These are phyloP conservation scores for Tolypocladium paradoxum DNA, from an alignment of 2,329 filamentous ascomycete genomes.

Conservation along the genomic window DNA sequence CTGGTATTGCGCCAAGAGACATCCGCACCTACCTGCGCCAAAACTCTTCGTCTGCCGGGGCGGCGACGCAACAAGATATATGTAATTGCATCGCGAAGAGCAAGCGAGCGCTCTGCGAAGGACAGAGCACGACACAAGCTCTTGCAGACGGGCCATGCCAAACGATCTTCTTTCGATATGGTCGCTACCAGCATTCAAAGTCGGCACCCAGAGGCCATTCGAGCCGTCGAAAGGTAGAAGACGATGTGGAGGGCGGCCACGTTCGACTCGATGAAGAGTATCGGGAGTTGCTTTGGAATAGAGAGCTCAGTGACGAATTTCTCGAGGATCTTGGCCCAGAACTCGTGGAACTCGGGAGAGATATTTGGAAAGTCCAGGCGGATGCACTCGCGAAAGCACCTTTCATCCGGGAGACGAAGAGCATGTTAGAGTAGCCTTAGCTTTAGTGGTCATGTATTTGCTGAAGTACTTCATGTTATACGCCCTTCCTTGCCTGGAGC, in stretches of 20 bases:
- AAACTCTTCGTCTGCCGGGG: too few relatives aligned
- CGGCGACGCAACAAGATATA: too few relatives aligned
- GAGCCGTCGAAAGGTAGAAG: constrained; percentile 29
- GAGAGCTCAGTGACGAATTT: constrained; percentile 8
- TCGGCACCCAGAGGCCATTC: constrained; percentile 15
- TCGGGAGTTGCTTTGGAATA: neutral
- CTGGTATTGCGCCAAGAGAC: too few relatives aligned
- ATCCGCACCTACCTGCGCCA: too few relatives aligned
- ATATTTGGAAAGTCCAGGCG: constrained; percentile 25
- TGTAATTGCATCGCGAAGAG: too few relatives aligned
- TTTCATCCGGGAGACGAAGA: neutral
- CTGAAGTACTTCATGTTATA: too few relatives aligned
- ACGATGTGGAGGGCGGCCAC: constrained; percentile 26
- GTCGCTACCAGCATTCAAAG: constrained; percentile 31
- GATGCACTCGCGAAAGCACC: constrained; percentile 13
- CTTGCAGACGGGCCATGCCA: constrained; percentile 10
- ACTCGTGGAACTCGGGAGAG: constrained; percentile 18
- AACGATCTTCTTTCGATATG: constrained; percentile 41
- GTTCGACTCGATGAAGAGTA: constrained; percentile 20
- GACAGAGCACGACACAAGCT: too few relatives aligned
- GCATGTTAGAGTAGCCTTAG: too few relatives aligned
- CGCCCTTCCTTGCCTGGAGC: too few relatives aligned
- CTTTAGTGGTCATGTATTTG: too few relatives aligned
- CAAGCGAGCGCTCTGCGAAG: too few relatives aligned
- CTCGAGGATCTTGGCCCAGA: constrained; percentile 23